Conservation (phyloP, 495 filamentous ascomycete species). For the Hypoxylon intermedium region DNA sequence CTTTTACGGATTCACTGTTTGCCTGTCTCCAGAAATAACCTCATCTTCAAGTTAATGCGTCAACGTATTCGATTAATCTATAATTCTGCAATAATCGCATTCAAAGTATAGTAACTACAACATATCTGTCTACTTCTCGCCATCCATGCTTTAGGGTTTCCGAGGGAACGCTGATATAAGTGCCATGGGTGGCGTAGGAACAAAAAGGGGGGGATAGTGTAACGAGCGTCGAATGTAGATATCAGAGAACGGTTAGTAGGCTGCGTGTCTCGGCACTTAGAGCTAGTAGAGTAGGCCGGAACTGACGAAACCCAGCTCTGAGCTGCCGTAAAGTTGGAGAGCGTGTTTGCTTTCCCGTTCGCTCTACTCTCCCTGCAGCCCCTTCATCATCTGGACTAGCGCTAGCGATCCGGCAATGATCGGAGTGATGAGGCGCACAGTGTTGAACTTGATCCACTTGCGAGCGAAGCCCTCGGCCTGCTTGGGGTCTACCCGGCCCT, state of each 20-base stretch:
- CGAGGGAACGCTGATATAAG: no score
- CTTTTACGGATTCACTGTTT: no score
- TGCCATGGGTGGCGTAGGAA: background rate
- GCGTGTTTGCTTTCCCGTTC: background rate
- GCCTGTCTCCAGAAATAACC: no score
- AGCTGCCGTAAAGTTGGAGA: background rate
- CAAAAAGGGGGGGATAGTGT: background rate
- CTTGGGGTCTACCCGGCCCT: slow-evolving; percentile 40
- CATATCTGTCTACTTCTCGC: no score
- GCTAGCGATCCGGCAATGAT: slow-evolving; percentile 51
- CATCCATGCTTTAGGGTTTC: no score
- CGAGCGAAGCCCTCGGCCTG: slow-evolving; percentile 49
- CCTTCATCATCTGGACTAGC: slow-evolving; percentile 43
- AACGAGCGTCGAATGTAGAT: background rate
- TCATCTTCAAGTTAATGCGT: no score
- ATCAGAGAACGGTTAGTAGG: no score
- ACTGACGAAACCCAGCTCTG: background rate
- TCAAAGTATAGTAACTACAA: no score
- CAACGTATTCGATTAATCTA: no score
- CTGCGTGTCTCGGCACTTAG: no score
- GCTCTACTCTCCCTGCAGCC: slow-evolving; percentile 12
- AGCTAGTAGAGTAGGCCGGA: background rate
- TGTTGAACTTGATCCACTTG: slow-evolving; percentile 48
- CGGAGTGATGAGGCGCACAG: slow-evolving; percentile 49
- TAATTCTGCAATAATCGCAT: no score